Base-by-base conservation (phyloP, 2,329 filamentous ascomycete species). In the Pyricularia grisea region DNA sequence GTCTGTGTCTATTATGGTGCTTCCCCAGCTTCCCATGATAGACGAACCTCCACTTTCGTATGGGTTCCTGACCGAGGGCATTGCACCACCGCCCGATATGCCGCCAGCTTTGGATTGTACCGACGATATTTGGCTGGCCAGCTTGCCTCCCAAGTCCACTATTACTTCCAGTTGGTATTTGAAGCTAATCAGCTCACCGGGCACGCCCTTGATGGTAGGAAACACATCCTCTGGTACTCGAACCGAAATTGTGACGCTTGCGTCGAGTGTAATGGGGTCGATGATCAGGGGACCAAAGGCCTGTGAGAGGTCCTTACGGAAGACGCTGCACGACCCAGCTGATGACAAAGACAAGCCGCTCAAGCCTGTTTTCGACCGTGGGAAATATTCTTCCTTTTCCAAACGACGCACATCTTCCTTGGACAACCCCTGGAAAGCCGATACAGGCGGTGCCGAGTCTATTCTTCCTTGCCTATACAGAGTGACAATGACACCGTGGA, bases 161-260 rank as follows among this genome's bases (percentile, higher is more conserved):
- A 98, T 90, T 2, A 97, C 92, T 78, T 99, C 95, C 25, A 97
- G 86, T 73, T 94, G 92, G 76, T 99, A 98, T 73, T 90, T 92
- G 81, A 99, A 98, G 74, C 90, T 93, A 72, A 99, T 95, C 89
- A 98, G 95, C 42, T 92, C 90, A 3, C 94, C 93, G 0, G 95
- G 95, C 0, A 97, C 93, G 68, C 90, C 90, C 31, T 88, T 89
- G 71, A 98, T 98, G 2, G 94, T 97, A 0, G 95, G 94, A 73
- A 98, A 98, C 0, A 89, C 89, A 75, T 97, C 92, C 72, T 97
- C 93, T 0, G 95, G 95, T 2, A 98, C 87, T 73, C 92, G 89
- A 20, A 99, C 88, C 3, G 91, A 91, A 4, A 93, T 91, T 20
- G 90, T 95, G 61, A 98, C 88, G 65, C 90, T 90, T 1, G 93